phyloP scores from a whole-genome alignment of 495 filamentous ascomycete genomes.

The Penicillium dipodomyicola region DNA sequence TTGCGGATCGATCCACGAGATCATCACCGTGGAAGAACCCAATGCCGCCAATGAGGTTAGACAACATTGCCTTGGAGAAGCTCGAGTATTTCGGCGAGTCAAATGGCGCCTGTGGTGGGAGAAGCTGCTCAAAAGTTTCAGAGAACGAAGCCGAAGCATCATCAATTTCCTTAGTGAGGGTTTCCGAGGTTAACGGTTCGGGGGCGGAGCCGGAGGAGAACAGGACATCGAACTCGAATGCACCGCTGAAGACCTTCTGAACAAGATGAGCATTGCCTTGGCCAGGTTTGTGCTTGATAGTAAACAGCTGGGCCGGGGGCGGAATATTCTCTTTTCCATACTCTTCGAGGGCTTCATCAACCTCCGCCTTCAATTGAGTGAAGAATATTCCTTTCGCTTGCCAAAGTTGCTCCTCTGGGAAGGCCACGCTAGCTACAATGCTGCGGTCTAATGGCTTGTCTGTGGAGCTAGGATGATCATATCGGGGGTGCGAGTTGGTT shows the following conservation, averaged over 20 bases:
- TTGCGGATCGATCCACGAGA: slow-evolving; percentile 85
- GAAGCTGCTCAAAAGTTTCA: slow-evolving; percentile 68
- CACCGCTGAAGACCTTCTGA: slow-evolving; percentile 87
- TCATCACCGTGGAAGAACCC: slow-evolving; percentile 90
- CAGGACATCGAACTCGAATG: slow-evolving; percentile 75
- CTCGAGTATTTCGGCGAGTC: slow-evolving; percentile 64
- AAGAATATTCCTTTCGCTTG: slow-evolving; percentile 81
- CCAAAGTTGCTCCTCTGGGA: slow-evolving; percentile 74
- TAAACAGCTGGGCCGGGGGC: slow-evolving; percentile 84
- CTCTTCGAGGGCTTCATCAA: slow-evolving; percentile 65
- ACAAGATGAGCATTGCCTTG: slow-evolving; percentile 82
- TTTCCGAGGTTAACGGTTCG: slow-evolving; percentile 58
- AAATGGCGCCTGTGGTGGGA: slow-evolving; percentile 76
- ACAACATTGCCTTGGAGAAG: slow-evolving; percentile 88
- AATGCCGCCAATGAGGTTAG: slow-evolving; percentile 91
- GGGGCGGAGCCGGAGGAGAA: slow-evolving; percentile 79
- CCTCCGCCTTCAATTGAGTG: slow-evolving; percentile 68
- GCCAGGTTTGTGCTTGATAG: slow-evolving; percentile 64
- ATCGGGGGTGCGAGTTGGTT: slow-evolving; percentile 59
- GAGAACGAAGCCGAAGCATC: slow-evolving; percentile 64
- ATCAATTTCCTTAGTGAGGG: slow-evolving; percentile 67
- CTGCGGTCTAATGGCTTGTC: slow-evolving; percentile 76
- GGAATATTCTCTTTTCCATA: slow-evolving; percentile 71
- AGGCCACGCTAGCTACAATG: slow-evolving; percentile 65
- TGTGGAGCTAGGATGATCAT: slow-evolving; percentile 60